These are phyloP conservation scores for Quercus robur DNA, from an alignment of 306 rosid species.

Conservation along the genomic window DNA sequence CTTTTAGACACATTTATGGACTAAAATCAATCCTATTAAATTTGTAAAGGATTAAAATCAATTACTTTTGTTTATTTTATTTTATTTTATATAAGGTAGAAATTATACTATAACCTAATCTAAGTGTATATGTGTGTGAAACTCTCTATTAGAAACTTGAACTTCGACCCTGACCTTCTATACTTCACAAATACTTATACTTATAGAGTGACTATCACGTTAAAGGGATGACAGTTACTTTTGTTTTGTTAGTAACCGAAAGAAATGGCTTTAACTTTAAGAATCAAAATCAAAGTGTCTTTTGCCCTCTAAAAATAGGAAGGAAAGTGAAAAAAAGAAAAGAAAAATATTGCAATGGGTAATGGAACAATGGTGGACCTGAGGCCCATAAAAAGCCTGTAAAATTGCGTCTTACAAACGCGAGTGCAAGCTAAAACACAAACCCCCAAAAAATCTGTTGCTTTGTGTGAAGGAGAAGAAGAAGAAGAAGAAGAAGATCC, in stretches of 20 bases:
- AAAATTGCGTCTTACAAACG: neutral
- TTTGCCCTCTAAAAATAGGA: no score
- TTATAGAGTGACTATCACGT: rapidly evolving
- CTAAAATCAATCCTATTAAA: no score
- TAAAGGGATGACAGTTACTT: rapidly evolving
- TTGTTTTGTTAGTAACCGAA: no score
- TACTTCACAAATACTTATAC: rapidly evolving
- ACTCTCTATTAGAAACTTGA: rapidly evolving
- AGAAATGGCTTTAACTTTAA: no score
- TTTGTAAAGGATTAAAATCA: no score
- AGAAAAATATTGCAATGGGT: neutral
- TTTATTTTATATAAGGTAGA: no score
- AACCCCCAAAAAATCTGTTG: neutral
- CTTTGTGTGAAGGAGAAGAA: neutral
- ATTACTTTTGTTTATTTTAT: no score
- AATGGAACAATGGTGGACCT: neutral
- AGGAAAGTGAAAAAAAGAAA: no score
- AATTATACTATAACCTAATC: rapidly evolving
- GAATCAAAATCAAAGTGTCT: no score
- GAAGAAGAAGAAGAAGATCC: neutral
- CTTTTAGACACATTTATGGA: no score
- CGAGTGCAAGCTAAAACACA: neutral
- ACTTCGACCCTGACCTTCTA: rapidly evolving
- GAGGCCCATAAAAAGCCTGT: neutral
- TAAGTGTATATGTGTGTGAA: rapidly evolving